Evolutionary conservation across 371 early-diverging fungal species (phyloP), one percentile per base, ranked within the genome.

Genomic region (Conidiobolus incongruus): DNA sequence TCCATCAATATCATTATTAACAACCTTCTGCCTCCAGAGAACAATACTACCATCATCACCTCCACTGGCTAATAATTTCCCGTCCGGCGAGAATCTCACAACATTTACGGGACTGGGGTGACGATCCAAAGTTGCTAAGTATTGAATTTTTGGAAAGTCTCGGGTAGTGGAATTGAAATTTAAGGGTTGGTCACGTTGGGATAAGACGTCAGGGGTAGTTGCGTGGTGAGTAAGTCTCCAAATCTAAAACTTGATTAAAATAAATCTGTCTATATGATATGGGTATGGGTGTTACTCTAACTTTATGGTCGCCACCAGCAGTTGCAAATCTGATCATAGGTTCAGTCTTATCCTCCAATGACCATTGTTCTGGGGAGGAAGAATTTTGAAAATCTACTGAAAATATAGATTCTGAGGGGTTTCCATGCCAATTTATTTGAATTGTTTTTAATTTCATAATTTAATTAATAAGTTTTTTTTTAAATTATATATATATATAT

Each of bases 361-460:
- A 17, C 17, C 16, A 30, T 47, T 28, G 15, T 29, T 28, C 22
- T 46, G 47, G 42, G 51, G 53, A 41, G 80, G 72, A 49, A n/a
- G n/a, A n/a, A n/a, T n/a, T n/a, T n/a, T 88, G 81, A 59, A 90
- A 95, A 60, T 92, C 87, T 19, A 76, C 72, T 35, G 87, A 80
- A 62, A 82, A 88, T 33, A 95, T 72, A 17, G 93, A 81, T 51
- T 77, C 66, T 41, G n/a, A n/a, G n/a, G n/a, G n/a, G n/a, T 72
- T 75, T 49, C 80, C 86, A 56, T 95, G 96, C 96, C 96, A 93
- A 49, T 80, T 77, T 53, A 94, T 87, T 59, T 86, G 83, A 1
- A 89, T 53, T 6, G 85, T 73, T 53, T 78, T 72, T 28, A 59
- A 75, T n/a, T 56, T 48, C 75, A 77, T 76, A 21, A 17, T 36